A percentile compares a stretch with the other conserved stretches of the same genome.
Conservation (phyloP, 2,329 filamentous ascomycete genomes). For the Calonectria ilicicola region DNA sequence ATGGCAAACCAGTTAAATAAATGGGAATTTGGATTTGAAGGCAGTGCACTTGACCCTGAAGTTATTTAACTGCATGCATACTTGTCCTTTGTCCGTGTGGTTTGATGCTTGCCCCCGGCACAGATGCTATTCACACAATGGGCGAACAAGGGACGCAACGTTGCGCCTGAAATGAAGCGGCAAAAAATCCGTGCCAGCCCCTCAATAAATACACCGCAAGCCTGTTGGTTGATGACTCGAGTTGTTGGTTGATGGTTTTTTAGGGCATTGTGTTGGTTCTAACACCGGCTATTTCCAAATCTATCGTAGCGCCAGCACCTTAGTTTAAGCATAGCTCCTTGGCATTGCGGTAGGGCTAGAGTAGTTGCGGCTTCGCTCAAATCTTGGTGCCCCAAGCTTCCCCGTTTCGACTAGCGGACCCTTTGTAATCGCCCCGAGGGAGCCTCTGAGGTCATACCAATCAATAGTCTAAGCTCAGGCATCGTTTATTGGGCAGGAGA, state of each 20-base stretch:
- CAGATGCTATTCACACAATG: neutral
- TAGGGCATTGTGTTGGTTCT: neutral
- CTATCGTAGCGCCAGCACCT: neutral
- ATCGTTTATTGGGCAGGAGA: neutral
- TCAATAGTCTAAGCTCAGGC: neutral
- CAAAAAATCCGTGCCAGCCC: neutral
- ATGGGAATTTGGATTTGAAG: neutral
- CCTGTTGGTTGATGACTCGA: neutral
- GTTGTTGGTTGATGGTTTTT: neutral
- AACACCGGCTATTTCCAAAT: constrained; percentile 9
- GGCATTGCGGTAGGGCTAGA: neutral
- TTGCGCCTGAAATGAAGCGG: neutral
- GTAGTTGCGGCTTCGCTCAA: neutral
- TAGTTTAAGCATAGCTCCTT: neutral
- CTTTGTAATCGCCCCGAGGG: neutral
- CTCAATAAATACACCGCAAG: neutral
- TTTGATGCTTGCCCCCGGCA: neutral
- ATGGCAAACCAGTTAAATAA: neutral
- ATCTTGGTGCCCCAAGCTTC: neutral
- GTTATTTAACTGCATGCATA: neutral
- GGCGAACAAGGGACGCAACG: neutral
- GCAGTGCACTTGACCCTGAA: neutral
- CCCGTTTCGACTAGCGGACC: constrained; percentile 11
- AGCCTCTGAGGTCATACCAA: neutral
- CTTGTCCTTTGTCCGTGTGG: too few relatives aligned